phyloP scores from a whole-genome alignment of 352 stramenopile genomes.

The Phytopythium vexans region DNA sequence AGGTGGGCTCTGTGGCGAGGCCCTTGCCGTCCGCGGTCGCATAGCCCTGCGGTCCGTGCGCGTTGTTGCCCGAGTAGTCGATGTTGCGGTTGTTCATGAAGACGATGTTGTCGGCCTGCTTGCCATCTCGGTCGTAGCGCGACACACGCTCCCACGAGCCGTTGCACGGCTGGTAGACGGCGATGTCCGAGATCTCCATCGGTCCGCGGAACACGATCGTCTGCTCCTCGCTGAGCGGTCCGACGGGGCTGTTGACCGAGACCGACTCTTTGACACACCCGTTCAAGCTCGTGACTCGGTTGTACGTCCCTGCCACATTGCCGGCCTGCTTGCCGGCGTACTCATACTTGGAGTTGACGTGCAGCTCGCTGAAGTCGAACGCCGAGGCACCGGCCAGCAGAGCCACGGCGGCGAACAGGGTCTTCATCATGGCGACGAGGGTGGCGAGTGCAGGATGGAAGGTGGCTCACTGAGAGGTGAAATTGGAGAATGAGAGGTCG shows the following conservation, averaged over 20 bases:
- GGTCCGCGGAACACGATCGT: slow-evolving; percentile 64
- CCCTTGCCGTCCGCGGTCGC: slow-evolving; percentile 38
- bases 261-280: slow-evolving; percentile 38
- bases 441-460: not conserved
- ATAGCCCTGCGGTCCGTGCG: slow-evolving; percentile 49
- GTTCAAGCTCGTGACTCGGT: slow-evolving; percentile 38
- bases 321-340: slow-evolving; percentile 54
- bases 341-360: slow-evolving; percentile 40
- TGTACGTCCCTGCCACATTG: slow-evolving; percentile 45
- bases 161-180: slow-evolving; percentile 34
- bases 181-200: slow-evolving; percentile 59
- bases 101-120: slow-evolving; percentile 41
- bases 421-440: not conserved
- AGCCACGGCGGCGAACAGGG: not conserved
- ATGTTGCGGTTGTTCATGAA: slow-evolving; percentile 84
- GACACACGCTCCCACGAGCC: slow-evolving; percentile 46
- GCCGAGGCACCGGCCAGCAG: not conserved
- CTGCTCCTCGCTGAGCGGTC: slow-evolving; percentile 56
- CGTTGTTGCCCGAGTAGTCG: slow-evolving; percentile 37
- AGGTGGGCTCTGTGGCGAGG: slow-evolving; percentile 15
- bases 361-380: slow-evolving; percentile 2
- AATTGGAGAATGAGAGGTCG: not conserved
- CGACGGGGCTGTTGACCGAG: slow-evolving; percentile 41
- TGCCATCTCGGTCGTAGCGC: slow-evolving; percentile 35
- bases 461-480: not conserved